Evolutionary conservation across 1,284 basidiomycete genomes (phyloP).

Genomic region (Sphaerobolus stellatus): DNA sequence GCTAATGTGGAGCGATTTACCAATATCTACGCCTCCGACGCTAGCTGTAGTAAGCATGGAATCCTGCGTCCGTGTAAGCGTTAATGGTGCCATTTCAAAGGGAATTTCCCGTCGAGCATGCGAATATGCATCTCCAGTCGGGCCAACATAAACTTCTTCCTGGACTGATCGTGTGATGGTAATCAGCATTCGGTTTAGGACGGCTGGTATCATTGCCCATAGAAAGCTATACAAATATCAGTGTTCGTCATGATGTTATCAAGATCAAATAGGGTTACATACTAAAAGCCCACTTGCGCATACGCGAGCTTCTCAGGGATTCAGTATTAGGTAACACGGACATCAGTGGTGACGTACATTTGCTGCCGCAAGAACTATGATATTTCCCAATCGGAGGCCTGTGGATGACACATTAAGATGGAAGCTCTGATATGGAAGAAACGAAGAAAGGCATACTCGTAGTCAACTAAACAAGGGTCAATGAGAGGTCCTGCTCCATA

Average conservation of each 20-base stretch:
- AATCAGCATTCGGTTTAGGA: neutral
- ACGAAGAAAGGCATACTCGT: neutral
- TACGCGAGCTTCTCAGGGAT: neutral
- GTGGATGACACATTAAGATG: neutral
- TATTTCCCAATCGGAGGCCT: neutral
- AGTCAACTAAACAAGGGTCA: neutral
- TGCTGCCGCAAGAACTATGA: neutral
- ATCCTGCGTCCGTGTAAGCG: too few species aligned
- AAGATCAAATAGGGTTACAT: neutral
- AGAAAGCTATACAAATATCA: neutral
- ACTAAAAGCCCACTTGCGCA: neutral
- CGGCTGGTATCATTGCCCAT: neutral
- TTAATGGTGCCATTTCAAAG: too few species aligned
- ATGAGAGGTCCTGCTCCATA: neutral
- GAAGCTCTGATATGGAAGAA: neutral
- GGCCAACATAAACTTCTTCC: too few species aligned
- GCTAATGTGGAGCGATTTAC: too few species aligned
- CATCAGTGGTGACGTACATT: neutral
- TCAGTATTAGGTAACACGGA: neutral
- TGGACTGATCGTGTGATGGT: too few species aligned
- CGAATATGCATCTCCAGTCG: too few species aligned
- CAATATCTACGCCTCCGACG: too few species aligned
- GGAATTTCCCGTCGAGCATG: too few species aligned
- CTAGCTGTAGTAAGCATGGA: too few species aligned
- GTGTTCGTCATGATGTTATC: neutral